A percentile compares a stretch with the other conserved stretches of the same genome.
Conservation (phyloP, 768 basidiomycete species). For the Butyriboletus loyo region DNA sequence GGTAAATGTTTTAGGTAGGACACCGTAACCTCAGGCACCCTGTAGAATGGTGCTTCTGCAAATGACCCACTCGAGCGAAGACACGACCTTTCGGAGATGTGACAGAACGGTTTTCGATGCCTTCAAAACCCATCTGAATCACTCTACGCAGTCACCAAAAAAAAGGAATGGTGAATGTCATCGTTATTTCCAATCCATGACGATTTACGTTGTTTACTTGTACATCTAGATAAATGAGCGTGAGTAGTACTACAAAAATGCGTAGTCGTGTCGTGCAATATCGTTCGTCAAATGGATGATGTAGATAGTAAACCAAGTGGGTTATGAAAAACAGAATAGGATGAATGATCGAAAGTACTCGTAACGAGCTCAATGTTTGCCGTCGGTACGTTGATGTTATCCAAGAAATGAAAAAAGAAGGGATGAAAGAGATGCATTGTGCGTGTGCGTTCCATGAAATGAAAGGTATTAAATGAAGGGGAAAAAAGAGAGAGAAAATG, state of each 20-base stretch:
- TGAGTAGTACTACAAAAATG: constrained; percentile 25
- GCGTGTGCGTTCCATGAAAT: background rate
- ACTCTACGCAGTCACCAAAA: background rate
- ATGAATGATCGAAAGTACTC: constrained; percentile 19
- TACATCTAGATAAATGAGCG: constrained; percentile 19
- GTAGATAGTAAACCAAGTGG: too few relatives aligned
- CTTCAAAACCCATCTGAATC: background rate
- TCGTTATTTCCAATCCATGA: background rate
- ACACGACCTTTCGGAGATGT: too few relatives aligned
- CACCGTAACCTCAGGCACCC: too few relatives aligned
- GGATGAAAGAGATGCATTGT: background rate
- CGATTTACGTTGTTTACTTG: background rate
- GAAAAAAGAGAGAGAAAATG: background rate
- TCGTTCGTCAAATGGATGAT: background rate
- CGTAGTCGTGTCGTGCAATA: constrained; percentile 17
- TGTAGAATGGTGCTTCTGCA: too few relatives aligned
- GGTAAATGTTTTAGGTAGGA: too few relatives aligned
- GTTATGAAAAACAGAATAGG: constrained; percentile 4
- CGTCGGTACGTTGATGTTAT: background rate
- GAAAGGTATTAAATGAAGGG: too few relatives aligned
- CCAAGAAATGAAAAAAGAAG: background rate
- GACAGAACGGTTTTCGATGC: too few relatives aligned
- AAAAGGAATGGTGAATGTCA: background rate
- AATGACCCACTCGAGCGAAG: too few relatives aligned
- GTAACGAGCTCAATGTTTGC: background rate